Percentiles rank a stretch among this genome's conserved stretches.
These are phyloP conservation scores for Pseudodiploospora longispora DNA, from an alignment of 2,329 filamentous ascomycete species.

Conservation along the genomic window DNA sequence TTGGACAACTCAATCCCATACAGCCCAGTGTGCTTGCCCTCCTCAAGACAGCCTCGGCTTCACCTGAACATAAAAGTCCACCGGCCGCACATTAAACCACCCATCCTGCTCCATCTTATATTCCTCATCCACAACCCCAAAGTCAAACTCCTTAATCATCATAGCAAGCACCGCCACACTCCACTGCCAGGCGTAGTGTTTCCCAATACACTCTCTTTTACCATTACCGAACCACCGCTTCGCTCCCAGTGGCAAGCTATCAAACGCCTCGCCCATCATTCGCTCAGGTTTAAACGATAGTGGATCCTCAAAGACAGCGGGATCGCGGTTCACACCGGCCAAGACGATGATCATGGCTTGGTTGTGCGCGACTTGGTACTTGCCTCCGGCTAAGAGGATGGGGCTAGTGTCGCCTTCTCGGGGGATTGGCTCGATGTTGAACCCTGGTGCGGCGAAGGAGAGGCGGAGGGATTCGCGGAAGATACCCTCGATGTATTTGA, in stretches of 20 bases:
- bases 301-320: conserved; percentile 39
- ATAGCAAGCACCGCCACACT: conserved; percentile 32
- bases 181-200: conserved; percentile 41
- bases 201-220: conserved; percentile 43
- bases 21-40: background rate
- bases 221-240: conserved; percentile 47
- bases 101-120: conserved; percentile 39
- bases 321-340: conserved; percentile 42
- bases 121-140: conserved; percentile 31
- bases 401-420: conserved; percentile 31
- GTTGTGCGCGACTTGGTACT: conserved; percentile 40
- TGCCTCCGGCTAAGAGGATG: conserved; percentile 38
- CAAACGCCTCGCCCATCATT: conserved; percentile 39
- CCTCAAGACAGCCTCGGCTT: conserved; percentile 23
- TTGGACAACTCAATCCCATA: conserved; percentile 5
- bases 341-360: conserved; percentile 42
- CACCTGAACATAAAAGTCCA: conserved; percentile 36
- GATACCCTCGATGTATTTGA: conserved; percentile 46
- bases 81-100: conserved; percentile 44
- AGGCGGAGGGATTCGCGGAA: conserved; percentile 48
- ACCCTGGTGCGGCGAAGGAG: conserved; percentile 44
- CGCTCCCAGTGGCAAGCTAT: conserved; percentile 32
- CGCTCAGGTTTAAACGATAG: conserved; percentile 38
- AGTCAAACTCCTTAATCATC: conserved; percentile 37
- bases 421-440: conserved; percentile 43